Base-by-base conservation (phyloP, 1,284 basidiomycete genomes). In the Pisolithus thermaeus region DNA sequence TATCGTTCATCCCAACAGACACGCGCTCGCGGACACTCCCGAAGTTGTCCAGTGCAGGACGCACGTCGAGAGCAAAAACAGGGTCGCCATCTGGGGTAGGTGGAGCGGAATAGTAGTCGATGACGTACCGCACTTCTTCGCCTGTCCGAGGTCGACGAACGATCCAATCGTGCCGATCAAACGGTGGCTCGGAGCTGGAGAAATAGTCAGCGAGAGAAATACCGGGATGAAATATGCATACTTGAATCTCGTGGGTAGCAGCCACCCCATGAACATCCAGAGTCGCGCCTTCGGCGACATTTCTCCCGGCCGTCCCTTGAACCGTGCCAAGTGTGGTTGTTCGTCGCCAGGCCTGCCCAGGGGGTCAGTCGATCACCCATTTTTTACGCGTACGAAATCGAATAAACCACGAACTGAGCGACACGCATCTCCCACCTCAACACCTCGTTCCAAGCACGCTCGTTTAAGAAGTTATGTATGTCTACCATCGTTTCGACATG, bases 91-190 rank as follows among this genome's bases (percentile, higher is more conserved):
- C 86, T 27, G 81, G 77, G 55, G 94, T 85, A 1, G 84, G 81
- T 3, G 91, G 88, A 0, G 90, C 92, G 47, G 89, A 88, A 70
- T 97, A 97, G 71, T 97, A 97, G 74, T 97, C 94, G 61, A 97
- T 97, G 41, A 97, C 88, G 70, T 97, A 97, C 65, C 92, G 89
- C 46, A 92, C 85, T 67, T 89, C 84, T 64, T 86, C 81, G 43
- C 83, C 83, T 6, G 79, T 84, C 52, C 73, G 73, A 35, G 81
- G 81, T 47, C 95, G 83, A 36, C 87, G 85, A 52, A 99, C 80
- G 48, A 97, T 73, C 97, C 97, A 99, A 73, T 99, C 96, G 68
- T 99, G 97, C n/a, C 96, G 84, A 68, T 99, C 96, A 64, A 99
- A 99, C 1, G 97, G 96, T 5, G 92, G 90, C 62, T 94, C 88